Conservation (phyloP, 768 basidiomycete genomes). For the Lenzites betulinus region DNA sequence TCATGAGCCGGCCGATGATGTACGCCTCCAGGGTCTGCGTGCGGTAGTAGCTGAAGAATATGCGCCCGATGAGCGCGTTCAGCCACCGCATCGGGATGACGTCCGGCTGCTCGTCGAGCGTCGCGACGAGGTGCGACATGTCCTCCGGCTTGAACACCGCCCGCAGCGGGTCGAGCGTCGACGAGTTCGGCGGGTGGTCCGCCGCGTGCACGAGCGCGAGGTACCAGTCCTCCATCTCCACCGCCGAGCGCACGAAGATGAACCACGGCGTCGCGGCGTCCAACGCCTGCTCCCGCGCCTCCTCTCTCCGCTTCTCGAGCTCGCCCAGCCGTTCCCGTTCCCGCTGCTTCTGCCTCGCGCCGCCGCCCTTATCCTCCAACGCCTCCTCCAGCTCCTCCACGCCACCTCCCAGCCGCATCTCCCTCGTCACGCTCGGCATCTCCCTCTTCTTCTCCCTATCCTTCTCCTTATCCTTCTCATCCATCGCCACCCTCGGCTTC, state of each 20-base stretch:
- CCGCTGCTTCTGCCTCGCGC: constrained; percentile 45
- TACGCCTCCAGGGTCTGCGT: constrained; percentile 81
- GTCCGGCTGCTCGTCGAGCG: constrained; percentile 91
- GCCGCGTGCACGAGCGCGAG: constrained; percentile 77
- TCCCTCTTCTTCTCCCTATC: constrained; percentile 34
- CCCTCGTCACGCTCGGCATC: constrained; percentile 54
- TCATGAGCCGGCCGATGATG: constrained; percentile 88
- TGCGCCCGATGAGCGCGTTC: constrained; percentile 88
- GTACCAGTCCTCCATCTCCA: constrained; percentile 99
- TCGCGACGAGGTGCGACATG: constrained; percentile 81
- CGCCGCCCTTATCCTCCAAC: constrained; percentile 45
- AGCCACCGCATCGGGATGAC: constrained; percentile 98
- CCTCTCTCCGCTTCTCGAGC: constrained; percentile 33
- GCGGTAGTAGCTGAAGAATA: constrained; percentile 91
- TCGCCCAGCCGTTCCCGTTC: constrained; percentile 38
- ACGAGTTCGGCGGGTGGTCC: constrained; percentile 59
- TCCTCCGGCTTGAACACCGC: constrained; percentile 72
- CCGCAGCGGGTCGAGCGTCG: constrained; percentile 59
- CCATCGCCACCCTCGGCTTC: constrained; percentile 47
- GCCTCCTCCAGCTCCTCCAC: constrained; percentile 33
- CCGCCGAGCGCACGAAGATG: constrained; percentile 84
- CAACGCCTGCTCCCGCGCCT: constrained; percentile 51
- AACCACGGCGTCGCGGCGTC: constrained; percentile 78
- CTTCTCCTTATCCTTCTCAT: constrained; percentile 32
- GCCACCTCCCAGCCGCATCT: constrained; percentile 43